These are phyloP conservation scores for Spinacia oleracea DNA, from an alignment of 179 eudicot species.

Conservation along the genomic window DNA sequence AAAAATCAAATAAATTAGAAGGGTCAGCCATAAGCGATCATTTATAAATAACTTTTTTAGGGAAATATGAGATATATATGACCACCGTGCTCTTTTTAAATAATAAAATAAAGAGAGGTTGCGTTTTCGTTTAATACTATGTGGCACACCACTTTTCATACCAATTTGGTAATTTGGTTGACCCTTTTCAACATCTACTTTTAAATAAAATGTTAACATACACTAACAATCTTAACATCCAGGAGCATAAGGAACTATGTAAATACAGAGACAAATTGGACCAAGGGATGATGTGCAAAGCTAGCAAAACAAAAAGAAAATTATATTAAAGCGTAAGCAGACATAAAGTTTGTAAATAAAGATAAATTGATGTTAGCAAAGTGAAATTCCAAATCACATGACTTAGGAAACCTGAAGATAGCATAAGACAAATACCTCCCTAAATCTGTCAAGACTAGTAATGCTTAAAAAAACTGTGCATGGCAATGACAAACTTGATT, in stretches of 20 bases:
- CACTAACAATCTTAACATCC: not conserved
- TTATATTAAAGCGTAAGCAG: not conserved
- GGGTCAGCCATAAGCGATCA: too few species aligned
- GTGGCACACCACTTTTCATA: too few species aligned
- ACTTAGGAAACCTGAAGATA: not conserved
- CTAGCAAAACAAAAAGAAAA: not conserved
- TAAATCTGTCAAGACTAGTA: not conserved
- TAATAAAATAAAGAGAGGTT: too few species aligned
- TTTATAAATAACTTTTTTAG: too few species aligned
- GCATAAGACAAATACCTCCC: not conserved
- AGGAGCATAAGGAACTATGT: not conserved
- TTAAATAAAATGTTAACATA: too few species aligned
- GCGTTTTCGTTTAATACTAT: too few species aligned
- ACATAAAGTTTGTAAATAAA: not conserved
- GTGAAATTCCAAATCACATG: not conserved
- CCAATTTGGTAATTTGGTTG: too few species aligned
- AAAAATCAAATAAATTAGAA: too few species aligned
- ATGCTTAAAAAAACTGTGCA: conserved; percentile 14
- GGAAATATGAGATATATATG: too few species aligned
- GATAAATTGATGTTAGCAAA: not conserved
- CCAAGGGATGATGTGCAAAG: not conserved
- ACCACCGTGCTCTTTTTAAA: too few species aligned
- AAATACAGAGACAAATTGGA: not conserved
- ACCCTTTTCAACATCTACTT: not conserved
- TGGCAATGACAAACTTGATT: not conserved